Percentiles rank a stretch among this genome's conserved stretches.
These are phyloP conservation scores for Nemophila menziesii DNA, from an alignment of 257 asterid species.

Conservation along the genomic window DNA sequence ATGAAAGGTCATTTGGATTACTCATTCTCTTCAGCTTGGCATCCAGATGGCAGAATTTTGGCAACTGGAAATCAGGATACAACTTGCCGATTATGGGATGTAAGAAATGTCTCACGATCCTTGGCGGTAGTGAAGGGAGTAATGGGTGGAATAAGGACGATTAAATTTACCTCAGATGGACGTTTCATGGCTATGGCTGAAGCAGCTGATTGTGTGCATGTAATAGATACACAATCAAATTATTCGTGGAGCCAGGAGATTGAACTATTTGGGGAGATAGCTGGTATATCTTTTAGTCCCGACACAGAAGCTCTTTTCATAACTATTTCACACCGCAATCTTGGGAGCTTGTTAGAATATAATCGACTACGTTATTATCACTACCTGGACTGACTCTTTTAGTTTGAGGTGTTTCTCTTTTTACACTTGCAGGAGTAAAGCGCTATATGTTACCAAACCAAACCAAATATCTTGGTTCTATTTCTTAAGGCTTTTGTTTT, in stretches of 20 bases:
- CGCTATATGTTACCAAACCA: too few species aligned
- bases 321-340: conserved; percentile 58
- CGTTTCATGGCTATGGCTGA: conserved; percentile 83
- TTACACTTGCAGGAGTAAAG: too few species aligned
- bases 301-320: conserved; percentile 60
- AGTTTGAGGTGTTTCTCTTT: too few species aligned
- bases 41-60: conserved; percentile 55
- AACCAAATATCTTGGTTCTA: too few species aligned
- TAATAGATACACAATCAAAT: conserved; percentile 35
- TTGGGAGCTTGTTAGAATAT: conserved; percentile 70
- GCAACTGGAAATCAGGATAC: conserved; percentile 91
- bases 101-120: conserved; percentile 56
- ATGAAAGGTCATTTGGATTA: conserved; percentile 67
- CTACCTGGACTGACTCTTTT: conserved; percentile 39
- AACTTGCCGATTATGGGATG: conserved; percentile 78
- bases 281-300: conserved; percentile 66
- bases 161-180: conserved; percentile 59
- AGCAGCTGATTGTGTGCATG: conserved; percentile 73
- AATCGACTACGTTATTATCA: conserved; percentile 22
- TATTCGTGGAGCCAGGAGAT: conserved; percentile 48
- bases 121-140: conserved; percentile 52
- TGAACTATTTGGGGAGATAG: conserved; percentile 72
- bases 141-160: conserved; percentile 61
- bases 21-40: conserved; percentile 82
- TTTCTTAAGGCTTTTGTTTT: too few species aligned